phyloP scores from a whole-genome alignment of 75 land plant species.

The Chamaecyparis obtusa region DNA sequence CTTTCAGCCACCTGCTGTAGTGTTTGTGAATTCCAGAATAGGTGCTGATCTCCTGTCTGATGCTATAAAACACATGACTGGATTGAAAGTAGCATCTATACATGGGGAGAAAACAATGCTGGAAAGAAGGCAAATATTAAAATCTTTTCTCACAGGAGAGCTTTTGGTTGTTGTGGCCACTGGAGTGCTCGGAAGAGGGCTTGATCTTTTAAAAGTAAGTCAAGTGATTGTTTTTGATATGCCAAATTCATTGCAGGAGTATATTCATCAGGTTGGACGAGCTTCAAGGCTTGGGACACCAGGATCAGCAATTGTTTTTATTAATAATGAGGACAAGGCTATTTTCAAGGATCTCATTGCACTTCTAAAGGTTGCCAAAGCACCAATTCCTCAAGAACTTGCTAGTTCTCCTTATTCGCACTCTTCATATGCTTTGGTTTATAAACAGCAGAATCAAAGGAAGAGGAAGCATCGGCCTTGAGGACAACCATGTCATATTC shows the following conservation, averaged over 20 bases:
- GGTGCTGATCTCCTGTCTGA: conserved; percentile 86
- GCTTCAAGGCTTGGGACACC: conserved; percentile 84
- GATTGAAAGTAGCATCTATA: conserved; percentile 58
- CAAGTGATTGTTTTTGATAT: conserved; percentile 92
- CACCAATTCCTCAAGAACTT: conserved; percentile 70
- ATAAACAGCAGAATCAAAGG: conserved; percentile 48
- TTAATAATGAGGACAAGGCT: conserved; percentile 79
- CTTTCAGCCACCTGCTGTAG: conserved; percentile 78
- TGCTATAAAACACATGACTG: conserved; percentile 60
- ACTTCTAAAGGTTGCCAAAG: conserved; percentile 55
- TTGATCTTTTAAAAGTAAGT: conserved; percentile 62
- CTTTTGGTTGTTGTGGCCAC: conserved; percentile 79
- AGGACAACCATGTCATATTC: not conserved
- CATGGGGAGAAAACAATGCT: conserved; percentile 92
- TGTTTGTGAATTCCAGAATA: conserved; percentile 78
- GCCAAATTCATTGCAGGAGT: conserved; percentile 83
- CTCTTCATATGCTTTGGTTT: conserved; percentile 29
- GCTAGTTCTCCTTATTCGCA: conserved; percentile 48
- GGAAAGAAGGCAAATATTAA: conserved; percentile 74
- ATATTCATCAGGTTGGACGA: conserved; percentile 86
- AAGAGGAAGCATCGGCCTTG: conserved; percentile 12
- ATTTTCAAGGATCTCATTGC: conserved; percentile 59
- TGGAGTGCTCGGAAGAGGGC: conserved; percentile 80
- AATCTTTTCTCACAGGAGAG: conserved; percentile 65
- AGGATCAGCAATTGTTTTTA: conserved; percentile 74